phyloP scores from a whole-genome alignment of 179 eudicot species.

The Beta lomatogona region DNA sequence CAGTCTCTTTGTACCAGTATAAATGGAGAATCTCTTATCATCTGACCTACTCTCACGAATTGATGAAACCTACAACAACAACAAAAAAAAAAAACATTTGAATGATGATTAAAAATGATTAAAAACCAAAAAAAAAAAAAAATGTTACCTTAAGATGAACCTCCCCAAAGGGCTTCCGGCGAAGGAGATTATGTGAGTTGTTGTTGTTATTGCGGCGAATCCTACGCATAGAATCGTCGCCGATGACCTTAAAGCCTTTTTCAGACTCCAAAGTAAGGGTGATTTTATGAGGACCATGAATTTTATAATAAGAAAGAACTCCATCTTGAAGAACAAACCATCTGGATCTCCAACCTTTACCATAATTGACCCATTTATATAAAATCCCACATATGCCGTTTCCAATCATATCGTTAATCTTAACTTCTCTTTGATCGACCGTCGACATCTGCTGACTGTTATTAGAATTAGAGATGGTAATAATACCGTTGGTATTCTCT shows the following conservation, averaged over 20 bases:
- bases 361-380: constrained; percentile 91
- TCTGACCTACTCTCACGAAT: constrained; percentile 84
- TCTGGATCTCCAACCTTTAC: constrained; percentile 85
- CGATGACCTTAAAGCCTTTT: constrained; percentile 68
- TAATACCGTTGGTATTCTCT: not conserved
- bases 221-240: constrained; percentile 67
- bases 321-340: constrained; percentile 92
- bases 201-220: constrained; percentile 34
- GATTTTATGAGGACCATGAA: constrained; percentile 84
- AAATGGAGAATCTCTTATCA: constrained; percentile 89
- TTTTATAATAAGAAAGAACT: constrained; percentile 78
- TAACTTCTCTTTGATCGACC: constrained; percentile 54
- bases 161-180: constrained; percentile 78
- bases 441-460: constrained; percentile 17
- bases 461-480: not conserved
- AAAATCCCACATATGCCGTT: constrained; percentile 70
- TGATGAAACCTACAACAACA: constrained; percentile 49
- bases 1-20: constrained; percentile 83
- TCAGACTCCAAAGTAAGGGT: constrained; percentile 47
- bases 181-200: constrained; percentile 14
- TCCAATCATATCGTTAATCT: constrained; percentile 65
- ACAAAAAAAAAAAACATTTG: not conserved
- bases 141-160: constrained; percentile 96
- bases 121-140: not conserved
- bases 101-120: not conserved